These are phyloP conservation scores for Colletotrichum scovillei DNA, from an alignment of 2,329 filamentous ascomycete species.

Conservation along the genomic window DNA sequence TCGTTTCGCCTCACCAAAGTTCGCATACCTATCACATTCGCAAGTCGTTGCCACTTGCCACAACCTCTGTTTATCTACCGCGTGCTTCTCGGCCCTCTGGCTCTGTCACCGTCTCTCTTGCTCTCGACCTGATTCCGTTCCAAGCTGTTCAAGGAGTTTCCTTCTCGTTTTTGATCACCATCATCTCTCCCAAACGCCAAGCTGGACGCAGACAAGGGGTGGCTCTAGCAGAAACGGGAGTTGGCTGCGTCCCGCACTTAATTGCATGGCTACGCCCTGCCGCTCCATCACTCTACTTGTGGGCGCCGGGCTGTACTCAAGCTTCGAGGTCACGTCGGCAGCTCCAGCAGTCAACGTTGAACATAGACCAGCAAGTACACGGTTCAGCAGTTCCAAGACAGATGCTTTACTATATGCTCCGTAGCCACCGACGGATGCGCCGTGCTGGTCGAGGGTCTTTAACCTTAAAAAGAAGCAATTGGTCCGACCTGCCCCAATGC, in stretches of 20 bases:
- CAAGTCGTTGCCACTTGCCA: background rate
- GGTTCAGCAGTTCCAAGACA: conserved; percentile 23
- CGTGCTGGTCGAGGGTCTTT: background rate
- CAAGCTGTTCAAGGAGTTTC: background rate
- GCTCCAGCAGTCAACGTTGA: background rate
- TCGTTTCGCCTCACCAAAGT: background rate
- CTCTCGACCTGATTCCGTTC: background rate
- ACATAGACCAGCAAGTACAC: conserved; percentile 21
- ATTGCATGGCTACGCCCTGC: conserved; percentile 9
- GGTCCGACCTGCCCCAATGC: background rate
- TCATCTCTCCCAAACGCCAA: background rate
- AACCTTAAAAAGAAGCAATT: conserved; percentile 3
- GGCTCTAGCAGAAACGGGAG: conserved; percentile 5
- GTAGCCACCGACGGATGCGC: background rate
- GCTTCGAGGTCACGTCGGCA: background rate
- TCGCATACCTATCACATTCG: background rate
- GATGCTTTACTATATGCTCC: background rate
- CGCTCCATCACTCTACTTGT: conserved; percentile 9
- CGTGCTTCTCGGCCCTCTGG: background rate
- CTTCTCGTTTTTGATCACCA: background rate
- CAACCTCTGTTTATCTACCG: background rate
- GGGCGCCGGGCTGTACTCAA: background rate
- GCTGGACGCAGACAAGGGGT: background rate
- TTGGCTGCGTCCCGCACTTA: conserved; percentile 22
- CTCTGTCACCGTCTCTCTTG: background rate